Base-by-base conservation (phyloP, 192 early-diverging fungal species). In the Oehlia diaphana region DNA sequence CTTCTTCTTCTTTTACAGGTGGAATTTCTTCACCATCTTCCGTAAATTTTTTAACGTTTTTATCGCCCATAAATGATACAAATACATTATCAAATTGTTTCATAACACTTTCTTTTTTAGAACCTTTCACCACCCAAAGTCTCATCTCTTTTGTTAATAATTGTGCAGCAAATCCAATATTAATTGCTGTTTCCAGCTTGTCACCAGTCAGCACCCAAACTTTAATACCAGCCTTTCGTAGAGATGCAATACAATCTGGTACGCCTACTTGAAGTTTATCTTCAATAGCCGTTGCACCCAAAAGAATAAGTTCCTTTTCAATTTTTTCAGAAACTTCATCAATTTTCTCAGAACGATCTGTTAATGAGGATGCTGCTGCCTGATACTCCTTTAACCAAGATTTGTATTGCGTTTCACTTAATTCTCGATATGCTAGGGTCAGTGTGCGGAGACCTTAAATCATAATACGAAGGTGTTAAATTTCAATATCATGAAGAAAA, bases 201-300 rank as follows among this genome's bases (percentile, higher is more conserved):
- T 99, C 98, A 47, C 98, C 98, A 1, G 98, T 99, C 70, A 99
- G 84, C 2, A 99, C 97, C 98, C 98, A 99, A 66, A 99, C 91
- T 82, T 96, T 96, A 82, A 98, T 96, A 3, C 96, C 96, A 0
- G 96, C 96, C 44, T 91, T 86, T 1, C 92, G 86, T 28, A 99
- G 88, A 2, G 92, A 84, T 10, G 89, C 94, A 75, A 99, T 98
- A 64, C 92, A 91, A 26, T 98, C 93, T 0, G 98, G 98, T 2
- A 98, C 98, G 12, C 94, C 95, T 66, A 98, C 96, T 81, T 99
- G 98, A 28, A 99, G 87, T 80, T 95, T 93, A 83, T 99, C 98
- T 83, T 99, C 98, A 68, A 99, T 99, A 1, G 95, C 98, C 0
- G 98, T 97, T 0, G 96, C 96, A 2, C 98, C 98, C 72, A 96